Evolutionary conservation across 441 rosid genomes (phyloP).

Genomic region (Gossypium laxum): DNA sequence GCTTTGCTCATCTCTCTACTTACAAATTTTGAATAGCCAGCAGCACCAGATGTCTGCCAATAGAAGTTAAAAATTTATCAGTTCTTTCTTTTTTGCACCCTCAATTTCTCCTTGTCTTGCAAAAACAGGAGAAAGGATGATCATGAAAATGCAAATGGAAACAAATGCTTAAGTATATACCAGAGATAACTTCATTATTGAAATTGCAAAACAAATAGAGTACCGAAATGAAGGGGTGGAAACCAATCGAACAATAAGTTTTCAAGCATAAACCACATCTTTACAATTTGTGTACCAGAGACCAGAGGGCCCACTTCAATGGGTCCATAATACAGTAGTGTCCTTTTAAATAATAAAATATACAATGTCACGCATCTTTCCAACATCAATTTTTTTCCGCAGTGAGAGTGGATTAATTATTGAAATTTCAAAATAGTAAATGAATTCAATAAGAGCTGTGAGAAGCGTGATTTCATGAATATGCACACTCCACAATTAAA

Average conservation of each 20-base stretch:
- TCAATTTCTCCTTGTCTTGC: neutral
- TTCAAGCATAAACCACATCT: too few relatives aligned
- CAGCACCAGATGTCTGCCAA: slow-evolving; percentile 66
- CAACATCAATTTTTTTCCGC: too few relatives aligned
- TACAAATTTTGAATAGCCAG: slow-evolving; percentile 82
- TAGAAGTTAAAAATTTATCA: slow-evolving; percentile 1
- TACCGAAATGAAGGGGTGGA: neutral
- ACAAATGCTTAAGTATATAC: neutral
- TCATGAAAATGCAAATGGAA: neutral
- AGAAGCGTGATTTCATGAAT: neutral
- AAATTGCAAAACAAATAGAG: neutral
- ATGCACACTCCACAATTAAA: neutral
- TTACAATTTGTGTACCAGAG: too few relatives aligned
- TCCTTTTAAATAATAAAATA: too few relatives aligned
- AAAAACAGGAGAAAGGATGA: neutral
- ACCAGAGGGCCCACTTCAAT: too few relatives aligned
- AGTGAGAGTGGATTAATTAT: too few relatives aligned
- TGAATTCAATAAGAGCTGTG: neutral
- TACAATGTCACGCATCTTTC: too few relatives aligned
- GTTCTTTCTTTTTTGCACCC: neutral
- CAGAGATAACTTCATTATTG: neutral
- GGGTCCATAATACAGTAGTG: too few relatives aligned
- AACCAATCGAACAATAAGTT: neutral
- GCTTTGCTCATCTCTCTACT: slow-evolving; percentile 99
- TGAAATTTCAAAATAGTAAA: too few relatives aligned